Base-by-base conservation (phyloP, 208 protist genomes). In the Leptomonas pyrrhocoris region DNA sequence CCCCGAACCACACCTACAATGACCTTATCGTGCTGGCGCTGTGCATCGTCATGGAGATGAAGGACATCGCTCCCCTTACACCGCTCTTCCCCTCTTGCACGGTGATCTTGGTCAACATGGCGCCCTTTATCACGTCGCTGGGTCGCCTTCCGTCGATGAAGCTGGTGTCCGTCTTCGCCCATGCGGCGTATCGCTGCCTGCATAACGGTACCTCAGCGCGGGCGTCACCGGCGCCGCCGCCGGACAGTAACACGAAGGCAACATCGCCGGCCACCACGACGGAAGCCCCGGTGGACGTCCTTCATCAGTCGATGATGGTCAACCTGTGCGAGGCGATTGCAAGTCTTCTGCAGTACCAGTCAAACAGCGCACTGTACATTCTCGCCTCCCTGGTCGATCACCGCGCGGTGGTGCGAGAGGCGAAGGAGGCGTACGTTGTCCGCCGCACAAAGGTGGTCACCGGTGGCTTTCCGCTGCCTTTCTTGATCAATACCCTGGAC, bases 11-110 rank as follows among this genome's bases (percentile, higher is more conserved):
- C 5, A 87, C 89, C 9, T 97, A 96, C 67, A 83, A 86, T 64
- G 93, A 96, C 71, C 57, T 97, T 13, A 62, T 98, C n/a, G 70
- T 97, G 13, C 63, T 89, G 2, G 78, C 86, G 1, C 40, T 97
- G 36, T 88, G 86, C 65, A 57, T 83, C 2, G 77, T 96, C 25
- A 60, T 92, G 50, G 74, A 86, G 28, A 82, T 80, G 63, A 68
- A 76, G 18, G 78, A 92, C 25, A 21, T 77, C 15, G 38, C 73
- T 1, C 13, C 72, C 9, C 79, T 94, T 53, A 62, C 72, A 23
- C 77, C 80, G 25, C 55, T 94, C n/a, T 71, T 85, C 57, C 61
- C 77, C 18, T 92, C 85, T 25, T 94, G 93, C 73, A 84, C 80
- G 27, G 77, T 83, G 9, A 68, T 98, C 2, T 31, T 98, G 51